A percentile compares a stretch with the other conserved stretches of the same genome.
Evolutionary conservation across 225 moss, liverwort and hornwort genomes (phyloP).

Genomic region (Rhytidiadelphus loreus): DNA sequence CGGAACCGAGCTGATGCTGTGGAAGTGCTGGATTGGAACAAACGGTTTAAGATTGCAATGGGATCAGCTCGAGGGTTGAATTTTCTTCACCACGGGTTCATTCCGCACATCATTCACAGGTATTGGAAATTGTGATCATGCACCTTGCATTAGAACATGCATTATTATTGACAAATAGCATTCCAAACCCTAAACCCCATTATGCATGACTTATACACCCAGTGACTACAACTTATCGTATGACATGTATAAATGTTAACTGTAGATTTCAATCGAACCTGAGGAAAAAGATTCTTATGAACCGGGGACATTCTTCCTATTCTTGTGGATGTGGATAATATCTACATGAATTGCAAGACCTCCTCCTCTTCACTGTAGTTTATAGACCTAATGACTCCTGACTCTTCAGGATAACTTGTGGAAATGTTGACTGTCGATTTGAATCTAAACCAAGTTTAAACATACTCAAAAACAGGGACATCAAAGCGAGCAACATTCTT

Average conservation of each 20-base stretch:
- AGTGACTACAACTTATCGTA: background rate
- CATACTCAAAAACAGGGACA: slow-evolving; percentile 19
- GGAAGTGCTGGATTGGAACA: slow-evolving; percentile 69
- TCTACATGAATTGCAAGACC: background rate
- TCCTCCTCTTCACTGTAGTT: background rate
- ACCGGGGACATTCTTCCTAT: background rate
- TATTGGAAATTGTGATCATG: background rate
- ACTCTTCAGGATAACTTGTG: background rate
- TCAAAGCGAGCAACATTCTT: slow-evolving; percentile 79
- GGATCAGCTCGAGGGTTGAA: slow-evolving; percentile 70
- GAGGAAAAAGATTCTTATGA: background rate
- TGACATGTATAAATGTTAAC: background rate
- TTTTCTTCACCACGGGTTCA: slow-evolving; percentile 82
- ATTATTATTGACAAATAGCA: background rate
- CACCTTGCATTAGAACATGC: background rate
- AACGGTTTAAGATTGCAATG: slow-evolving; percentile 73
- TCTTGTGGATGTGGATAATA: background rate
- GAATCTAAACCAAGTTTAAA: background rate
- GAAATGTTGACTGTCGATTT: background rate
- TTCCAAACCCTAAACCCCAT: background rate
- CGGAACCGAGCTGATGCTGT: slow-evolving; percentile 75
- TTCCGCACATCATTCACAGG: slow-evolving; percentile 74
- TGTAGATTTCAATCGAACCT: background rate
- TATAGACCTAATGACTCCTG: background rate
- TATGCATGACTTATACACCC: background rate